Base-by-base conservation (phyloP, 2,329 filamentous ascomycete genomes). In the Apiospora rasikravindrae region DNA sequence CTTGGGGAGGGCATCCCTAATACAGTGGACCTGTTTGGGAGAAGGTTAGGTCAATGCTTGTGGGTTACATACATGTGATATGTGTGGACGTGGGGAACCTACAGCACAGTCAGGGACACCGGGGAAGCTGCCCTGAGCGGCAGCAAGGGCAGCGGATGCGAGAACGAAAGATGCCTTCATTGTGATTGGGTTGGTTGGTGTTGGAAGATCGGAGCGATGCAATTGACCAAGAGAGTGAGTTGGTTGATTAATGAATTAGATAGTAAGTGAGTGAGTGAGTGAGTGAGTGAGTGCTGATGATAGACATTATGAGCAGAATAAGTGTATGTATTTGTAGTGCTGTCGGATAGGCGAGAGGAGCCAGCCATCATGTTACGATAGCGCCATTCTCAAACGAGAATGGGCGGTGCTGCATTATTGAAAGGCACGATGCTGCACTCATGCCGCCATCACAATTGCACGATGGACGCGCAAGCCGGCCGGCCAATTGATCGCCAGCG, bases 131-230 rank as follows among this genome's bases (percentile, higher is more conserved):
- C 64, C 64, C 37, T 67, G 64, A n/a, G 64, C 64, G 1, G 42
- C 42, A 26, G 64, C 64, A 26, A 67, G 64, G 11, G 37, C 22
- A 8, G 64, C 64, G 14, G 37, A 67, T 19, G 64, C 64, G 37
- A 67, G 64, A n/a, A 67, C 22, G 33, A 67, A 22, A 42, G 64
- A 24, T 67, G 64, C 37, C 64, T 67, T 67, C 64, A 67, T 67
- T 24, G 14, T 67, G 64, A 37, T 22, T 61, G 37, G 29, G 53
- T 61, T 11, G 53, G 16, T 57, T 22, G 29, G 16, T 61, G 29
- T 61, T 22, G 53, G 53, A 33, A 37, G 16, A 19, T 26, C 13
- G 51, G 14, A 29, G 51, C 26, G 26, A 57, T 57, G 51, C 6
- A 33, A 33, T 4, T 22, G 29, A 11, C 29, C 53, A 61, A 61